Evolutionary conservation across 352 stramenopile genomes (phyloP), one percentile per base, ranked within the genome.

Genomic region (Phytophthora quininea): DNA sequence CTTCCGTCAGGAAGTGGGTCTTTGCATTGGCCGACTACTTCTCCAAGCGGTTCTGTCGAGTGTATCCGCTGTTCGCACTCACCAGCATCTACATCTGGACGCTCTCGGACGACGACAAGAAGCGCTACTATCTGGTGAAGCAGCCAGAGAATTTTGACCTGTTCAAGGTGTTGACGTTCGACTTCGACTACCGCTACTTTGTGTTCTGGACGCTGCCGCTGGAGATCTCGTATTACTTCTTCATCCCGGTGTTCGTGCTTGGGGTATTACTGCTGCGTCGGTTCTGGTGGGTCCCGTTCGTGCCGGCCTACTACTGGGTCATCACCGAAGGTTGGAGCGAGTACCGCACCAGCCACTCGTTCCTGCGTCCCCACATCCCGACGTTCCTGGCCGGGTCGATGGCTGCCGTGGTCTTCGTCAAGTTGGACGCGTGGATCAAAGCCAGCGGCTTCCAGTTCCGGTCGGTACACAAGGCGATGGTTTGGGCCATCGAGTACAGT

Each of bases 141-240:
- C 27, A 76, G 4, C 51, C 70, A 1, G 50, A 70, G 47, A 62
- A 56, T 19, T 84, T 62, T 54, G 67, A 74, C 33, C 38, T 84
- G 3, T 65, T 68, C 60, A 74, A 73, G 45, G 77, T 79, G 9
- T 64, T 87, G 10, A 80, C 66, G 10, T 87, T 84, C 53, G 64
- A 80, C 35, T 69, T 72, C 24, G 33, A 81, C 37, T 62, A 65
- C 45, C 74, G 77, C 27, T 86, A 78, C 74, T 74, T 76, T 42
- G 74, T 86, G 35, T 79, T 86, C 50, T 86, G 77, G 77, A 86
- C 77, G 27, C 62, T 86, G 35, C 77, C 77, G 11, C 53, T 82
- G 19, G 74, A 86, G 71, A 82, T 86, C 54, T 58, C 62, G 32
- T 86, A 86, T 66, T 86, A 86, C 64, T 81, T 82, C 37, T 69